Evolutionary conservation across 495 filamentous ascomycete species (phyloP), one percentile per base, ranked within the genome.

Genomic region (Cercophora newfieldiana): DNA sequence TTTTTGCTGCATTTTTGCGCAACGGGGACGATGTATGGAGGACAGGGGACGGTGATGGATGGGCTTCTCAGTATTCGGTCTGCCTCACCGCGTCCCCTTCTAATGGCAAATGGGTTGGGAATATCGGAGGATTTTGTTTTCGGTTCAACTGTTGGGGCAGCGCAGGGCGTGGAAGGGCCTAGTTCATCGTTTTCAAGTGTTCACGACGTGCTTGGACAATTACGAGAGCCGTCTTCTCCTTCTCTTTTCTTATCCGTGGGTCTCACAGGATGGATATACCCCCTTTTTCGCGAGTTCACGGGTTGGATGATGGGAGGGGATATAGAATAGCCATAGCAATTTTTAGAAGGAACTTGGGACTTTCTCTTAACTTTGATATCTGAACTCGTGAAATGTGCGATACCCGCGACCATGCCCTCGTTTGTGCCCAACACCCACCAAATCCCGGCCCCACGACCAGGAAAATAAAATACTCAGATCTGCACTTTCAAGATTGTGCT

Each of bases 231-330:
- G 65, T 68, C 24, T 59, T 44, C 47, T 67, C 37, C 37, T 69
- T 54, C 68, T 70, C 62, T 61, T 61, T 58, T 48, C 48, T 61
- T 68, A 48, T 50, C 26, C 55, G 31, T 64, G 73, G 69, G 60
- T 68, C 66, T 68, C 67, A 68, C 74, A 71, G 70, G 74, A 73
- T 74, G 74, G 74, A 76, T 76, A 76, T 76, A 76, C 74, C 74
- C 73, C 57, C 37, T 59, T 65, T 69, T 65, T 60, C 66, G 57
- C 64, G 53, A 57, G 68, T 65, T 59, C 57, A 37, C 57, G 18
- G 22, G 37, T 25, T 10, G 59, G 59, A 51, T 31, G 25, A 50
- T 22, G 30, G 59, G 59, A 61, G 59, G 59, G 48, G 21, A 21
- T 49, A 28, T 61, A 61, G 59, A 61, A 49, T 26, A 44, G 24